phyloP scores from a whole-genome alignment of 2,329 filamentous ascomycete species.

The Chrysosphaeria jannelii region DNA sequence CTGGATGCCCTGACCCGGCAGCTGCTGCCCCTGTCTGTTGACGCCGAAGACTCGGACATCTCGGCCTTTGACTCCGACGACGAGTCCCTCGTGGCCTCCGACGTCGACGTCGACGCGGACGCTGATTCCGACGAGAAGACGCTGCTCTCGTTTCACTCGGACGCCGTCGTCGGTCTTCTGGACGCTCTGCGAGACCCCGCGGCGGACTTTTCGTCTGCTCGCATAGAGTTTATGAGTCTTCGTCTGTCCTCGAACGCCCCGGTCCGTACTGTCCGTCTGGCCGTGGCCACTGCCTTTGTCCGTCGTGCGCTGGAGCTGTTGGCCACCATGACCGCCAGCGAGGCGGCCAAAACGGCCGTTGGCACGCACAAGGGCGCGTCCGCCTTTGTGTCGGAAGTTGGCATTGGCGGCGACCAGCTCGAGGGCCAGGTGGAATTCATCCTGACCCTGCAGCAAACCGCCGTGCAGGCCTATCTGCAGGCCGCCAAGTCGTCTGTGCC shows the following conservation, averaged over 20 bases:
- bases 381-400: slow-evolving; percentile 11
- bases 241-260: slow-evolving; percentile 75
- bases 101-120: slow-evolving; percentile 20
- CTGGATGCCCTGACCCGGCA: slow-evolving; percentile 22
- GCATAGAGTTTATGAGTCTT: slow-evolving; percentile 80
- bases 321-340: slow-evolving; percentile 8
- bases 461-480: slow-evolving; percentile 31
- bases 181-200: slow-evolving; percentile 49
- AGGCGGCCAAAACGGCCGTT: slow-evolving; percentile 33
- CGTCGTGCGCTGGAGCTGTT: slow-evolving; percentile 46
- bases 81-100: too few species aligned
- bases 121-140: slow-evolving; percentile 9
- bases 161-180: slow-evolving; percentile 62
- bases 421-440: slow-evolving; percentile 69
- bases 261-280: slow-evolving; percentile 61
- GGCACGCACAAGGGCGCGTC: slow-evolving; percentile 20
- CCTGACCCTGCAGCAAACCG: slow-evolving; percentile 51
- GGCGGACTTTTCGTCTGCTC: slow-evolving; percentile 50
- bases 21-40: slow-evolving; percentile 20
- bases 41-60: too few species aligned
- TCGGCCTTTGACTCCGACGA: slow-evolving; percentile 15
- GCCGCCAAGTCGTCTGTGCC: too few species aligned
- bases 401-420: slow-evolving; percentile 18
- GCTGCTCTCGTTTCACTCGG: slow-evolving; percentile 47
- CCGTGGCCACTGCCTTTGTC: slow-evolving; percentile 62